phyloP scores from a whole-genome alignment of 805 yeast species.

The Ogataea neopini region DNA sequence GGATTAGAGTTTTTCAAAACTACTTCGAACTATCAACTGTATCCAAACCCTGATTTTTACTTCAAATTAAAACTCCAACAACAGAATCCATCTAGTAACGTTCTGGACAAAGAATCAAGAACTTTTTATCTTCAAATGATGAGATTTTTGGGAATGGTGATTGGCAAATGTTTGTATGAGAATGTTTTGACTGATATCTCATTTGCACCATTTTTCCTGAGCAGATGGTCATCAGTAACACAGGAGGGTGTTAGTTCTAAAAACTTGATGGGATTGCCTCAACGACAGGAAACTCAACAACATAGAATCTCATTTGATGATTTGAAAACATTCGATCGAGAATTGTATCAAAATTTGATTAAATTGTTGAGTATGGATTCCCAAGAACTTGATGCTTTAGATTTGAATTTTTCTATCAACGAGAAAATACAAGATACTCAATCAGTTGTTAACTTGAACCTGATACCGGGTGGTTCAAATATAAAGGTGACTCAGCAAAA shows the following conservation, averaged over 20 bases:
- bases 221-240: constrained; percentile 50
- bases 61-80: constrained; percentile 30
- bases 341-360: constrained; percentile 62
- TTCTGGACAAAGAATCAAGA: constrained; percentile 28
- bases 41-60: constrained; percentile 62
- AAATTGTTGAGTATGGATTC: constrained; percentile 58
- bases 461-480: constrained; percentile 60
- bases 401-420: constrained; percentile 64
- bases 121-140: constrained; percentile 33
- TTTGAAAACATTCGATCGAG: constrained; percentile 65
- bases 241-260: constrained; percentile 34
- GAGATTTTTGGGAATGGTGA: constrained; percentile 74
- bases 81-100: constrained; percentile 28
- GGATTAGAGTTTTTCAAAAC: constrained; percentile 41
- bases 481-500: constrained; percentile 60
- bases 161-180: constrained; percentile 90
- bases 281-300: constrained; percentile 27
- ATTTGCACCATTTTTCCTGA: constrained; percentile 84
- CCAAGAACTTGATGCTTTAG: constrained; percentile 57
- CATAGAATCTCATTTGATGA: constrained; percentile 75
- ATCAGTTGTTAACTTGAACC: constrained; percentile 47
- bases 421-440: constrained; percentile 42
- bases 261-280: constrained; percentile 21
- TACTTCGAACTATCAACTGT: constrained; percentile 57
- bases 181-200: constrained; percentile 76